Base-by-base conservation (phyloP, 1,284 basidiomycete species). In the Chalciporus sp. region DNA sequence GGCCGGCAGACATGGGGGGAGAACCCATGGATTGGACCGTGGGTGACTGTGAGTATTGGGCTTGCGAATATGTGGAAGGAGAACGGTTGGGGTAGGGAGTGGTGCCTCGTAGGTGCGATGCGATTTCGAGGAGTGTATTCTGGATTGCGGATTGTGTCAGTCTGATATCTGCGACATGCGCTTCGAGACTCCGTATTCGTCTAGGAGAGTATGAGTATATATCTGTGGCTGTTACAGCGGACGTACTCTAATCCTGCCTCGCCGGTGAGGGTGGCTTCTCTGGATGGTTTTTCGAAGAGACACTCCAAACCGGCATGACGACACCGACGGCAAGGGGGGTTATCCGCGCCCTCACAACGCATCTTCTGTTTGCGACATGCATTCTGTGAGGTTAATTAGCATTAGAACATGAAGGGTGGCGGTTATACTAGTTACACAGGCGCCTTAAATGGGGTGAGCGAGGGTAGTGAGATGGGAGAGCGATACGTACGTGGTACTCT, bases 271-370 rank as follows among this genome's bases (percentile, higher is more conserved):
- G 86, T 89, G 16, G 89, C 87, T 68, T 92, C 90, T 61, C 90
- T 81, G 11, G 87, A 86, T 4, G 93, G 92, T 60, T 94, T 95
- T 69, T 95, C 92, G 64, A 95, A 95, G 17, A 94, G 80, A 75
- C 93, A 95, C 47, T 91, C 88, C 17, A 94, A 79, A 7, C 90
- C 87, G 20, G 89, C 86, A 62, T 93, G 90, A 44, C 89, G 81
- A 71, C 94, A 96, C 37, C 94, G 83, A 65, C 90, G 87, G 72
- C 94, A 96, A 17, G 94, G 94, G 27, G 93, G 93, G 61, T 90
- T 91, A 70, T 95, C 93, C 42, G 93, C 92, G 6, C 91, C 92
- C 76, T 94, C 90, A 63, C 90, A 92, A 61, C 89, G 79, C 90
- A 92, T 92, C 73, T 92, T 92, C 74, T 92, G 90, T 65, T 90